Evolutionary conservation across 2,329 filamentous ascomycete species (phyloP).

Genomic region (Immersiporthe knoxdaviesiana): DNA sequence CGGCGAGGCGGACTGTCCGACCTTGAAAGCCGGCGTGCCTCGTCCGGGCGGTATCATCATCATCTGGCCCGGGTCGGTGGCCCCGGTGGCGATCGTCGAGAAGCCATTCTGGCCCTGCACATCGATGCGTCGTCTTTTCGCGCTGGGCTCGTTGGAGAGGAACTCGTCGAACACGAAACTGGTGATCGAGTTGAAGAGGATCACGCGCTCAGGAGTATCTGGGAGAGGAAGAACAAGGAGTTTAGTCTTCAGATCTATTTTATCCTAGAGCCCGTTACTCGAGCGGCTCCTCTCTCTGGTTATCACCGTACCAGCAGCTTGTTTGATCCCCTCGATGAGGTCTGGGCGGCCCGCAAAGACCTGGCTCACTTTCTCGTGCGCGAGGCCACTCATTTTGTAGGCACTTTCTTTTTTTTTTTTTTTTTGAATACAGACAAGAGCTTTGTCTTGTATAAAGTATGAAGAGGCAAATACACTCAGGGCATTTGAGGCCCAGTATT

Average conservation of each 20-base stretch:
- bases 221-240: neutral
- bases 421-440: neutral
- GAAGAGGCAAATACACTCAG: neutral
- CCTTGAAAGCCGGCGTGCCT: slow-evolving; percentile 10
- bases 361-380: slow-evolving; percentile 52
- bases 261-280: neutral
- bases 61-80: slow-evolving; percentile 18
- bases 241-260: neutral
- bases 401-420: no score
- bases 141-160: slow-evolving; percentile 22
- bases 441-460: neutral
- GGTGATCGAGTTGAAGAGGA: slow-evolving; percentile 55
- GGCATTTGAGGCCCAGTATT: neutral
- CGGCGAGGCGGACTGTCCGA: slow-evolving; percentile 11
- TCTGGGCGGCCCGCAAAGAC: slow-evolving; percentile 62
- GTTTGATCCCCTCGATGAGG: slow-evolving; percentile 56
- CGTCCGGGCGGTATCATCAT: slow-evolving; percentile 15
- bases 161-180: slow-evolving; percentile 28
- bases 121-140: slow-evolving; percentile 28
- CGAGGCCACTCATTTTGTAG: slow-evolving; percentile 43
- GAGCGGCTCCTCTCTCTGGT: no score
- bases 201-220: slow-evolving; percentile 55
- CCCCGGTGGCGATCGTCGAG: no score
- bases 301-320: slow-evolving; percentile 52
- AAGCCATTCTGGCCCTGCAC: slow-evolving; percentile 25